Base-by-base conservation (phyloP, 2,329 filamentous ascomycete species). In the Calycina herbarum region DNA sequence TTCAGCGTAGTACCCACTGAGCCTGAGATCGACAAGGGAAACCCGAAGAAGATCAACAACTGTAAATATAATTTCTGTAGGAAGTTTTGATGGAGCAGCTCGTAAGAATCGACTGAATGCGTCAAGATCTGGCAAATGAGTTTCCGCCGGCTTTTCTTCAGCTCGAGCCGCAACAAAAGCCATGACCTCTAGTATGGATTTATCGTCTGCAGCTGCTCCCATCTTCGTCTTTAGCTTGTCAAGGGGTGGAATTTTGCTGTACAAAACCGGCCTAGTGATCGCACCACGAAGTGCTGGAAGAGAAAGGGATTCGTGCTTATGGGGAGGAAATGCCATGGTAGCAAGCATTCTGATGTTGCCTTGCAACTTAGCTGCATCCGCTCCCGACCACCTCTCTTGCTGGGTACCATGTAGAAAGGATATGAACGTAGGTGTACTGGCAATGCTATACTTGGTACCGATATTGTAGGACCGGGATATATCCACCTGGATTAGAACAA, bases 341-440 rank as follows among this genome's bases (percentile, higher is more conserved):
- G 94, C 80, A 2, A 97, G 80, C 57, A 94, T 82, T 40, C 87
- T 85, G 13, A 96, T 83, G 66, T 93, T 95, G 17, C 85, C 85
- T 62, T 86, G 85, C 15, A 98, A 81, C 17, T 86, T 82, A 13
- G 82, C 81, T 2, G 86, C 83, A 73, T 94, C 89, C 0, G 91
- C 92, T 1, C 93, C 93, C 60, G 83, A 85, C 94, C 94, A 98
- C 70, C 90, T 85, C 68, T 93, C 89, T 59, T 92, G 85, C 74
- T 94, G 86, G 66, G 89, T 79, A 1, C 93, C 93, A 62, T 85
- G 89, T 8, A 94, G 78, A 74, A 94, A 96, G 0, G 93, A 94
- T 73, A 95, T 86, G 74, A 98, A 96, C 0, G 94, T 97, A 0
- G 94, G 94, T 0, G 94, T 97, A 3, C 89, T 89, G 1, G 86